A percentile compares a stretch with the other conserved stretches of the same genome.
Evolutionary conservation across 192 early-diverging fungal genomes (phyloP).

Genomic region (Paraglomus occultum): DNA sequence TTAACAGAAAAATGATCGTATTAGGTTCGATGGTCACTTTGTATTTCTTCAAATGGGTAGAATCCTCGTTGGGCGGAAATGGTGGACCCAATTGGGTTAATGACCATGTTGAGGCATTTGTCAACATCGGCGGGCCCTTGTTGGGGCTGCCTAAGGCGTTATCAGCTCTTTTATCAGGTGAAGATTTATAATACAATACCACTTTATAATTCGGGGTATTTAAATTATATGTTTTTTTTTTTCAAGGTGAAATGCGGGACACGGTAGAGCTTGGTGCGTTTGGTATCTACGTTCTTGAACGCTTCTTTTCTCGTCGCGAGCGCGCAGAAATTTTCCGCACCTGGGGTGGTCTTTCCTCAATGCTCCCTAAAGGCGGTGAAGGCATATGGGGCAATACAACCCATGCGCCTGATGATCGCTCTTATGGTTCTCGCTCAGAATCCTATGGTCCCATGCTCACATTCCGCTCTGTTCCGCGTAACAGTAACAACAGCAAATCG

Average conservation of each 20-base stretch:
- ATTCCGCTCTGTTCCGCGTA: conserved; percentile 38
- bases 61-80: conserved; percentile 60
- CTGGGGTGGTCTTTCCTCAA: conserved; percentile 73
- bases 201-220: neutral
- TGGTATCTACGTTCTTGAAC: conserved; percentile 78
- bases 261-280: conserved; percentile 76
- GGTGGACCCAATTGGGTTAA: conserved; percentile 75
- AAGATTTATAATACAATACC: neutral
- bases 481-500: neutral
- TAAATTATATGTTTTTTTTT: conserved; percentile 25
- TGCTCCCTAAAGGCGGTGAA: conserved; percentile 85
- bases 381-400: conserved; percentile 69
- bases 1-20: neutral
- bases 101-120: conserved; percentile 72
- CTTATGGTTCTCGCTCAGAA: conserved; percentile 31
- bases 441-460: conserved; percentile 57
- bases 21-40: conserved; percentile 64
- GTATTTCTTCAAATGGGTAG: conserved; percentile 90
- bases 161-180: conserved; percentile 65
- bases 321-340: conserved; percentile 73
- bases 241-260: conserved; percentile 73
- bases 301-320: conserved; percentile 78
- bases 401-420: conserved; percentile 72
- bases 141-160: conserved; percentile 84
- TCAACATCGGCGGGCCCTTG: conserved; percentile 85